Percentiles rank a stretch among this genome's conserved stretches.
Conservation (phyloP, 169 alveolate genomes). For the Cryptosporidium meleagridis region DNA sequence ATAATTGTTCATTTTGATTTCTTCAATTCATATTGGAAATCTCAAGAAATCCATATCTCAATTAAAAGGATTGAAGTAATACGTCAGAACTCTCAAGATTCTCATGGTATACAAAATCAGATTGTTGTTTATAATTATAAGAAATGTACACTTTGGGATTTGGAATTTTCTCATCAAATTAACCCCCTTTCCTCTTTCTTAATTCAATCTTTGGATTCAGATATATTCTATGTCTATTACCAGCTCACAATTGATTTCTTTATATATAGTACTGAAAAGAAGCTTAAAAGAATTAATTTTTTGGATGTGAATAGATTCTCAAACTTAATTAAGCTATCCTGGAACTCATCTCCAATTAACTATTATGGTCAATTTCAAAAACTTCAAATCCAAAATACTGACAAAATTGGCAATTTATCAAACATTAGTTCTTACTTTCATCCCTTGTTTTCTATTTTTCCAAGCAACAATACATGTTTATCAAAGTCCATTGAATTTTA, state of each 20-base stretch:
- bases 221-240: conserved; percentile 2
- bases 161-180: conserved; percentile 45
- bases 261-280: conserved; percentile 18
- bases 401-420: background rate
- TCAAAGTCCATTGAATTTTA: conserved; percentile 26
- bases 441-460: conserved; percentile 17
- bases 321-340: conserved; percentile 35
- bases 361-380: conserved; percentile 1
- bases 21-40: conserved; percentile 25
- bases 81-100: background rate
- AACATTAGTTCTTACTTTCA: background rate
- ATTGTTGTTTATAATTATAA: conserved; percentile 16
- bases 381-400: background rate
- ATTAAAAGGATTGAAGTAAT: conserved; percentile 37
- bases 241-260: conserved; percentile 45
- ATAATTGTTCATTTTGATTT: conserved; percentile 18
- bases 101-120: background rate
- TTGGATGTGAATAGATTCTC: conserved; percentile 16
- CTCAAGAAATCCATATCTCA: conserved; percentile 52
- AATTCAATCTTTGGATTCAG: conserved; percentile 5
- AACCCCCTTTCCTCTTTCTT: background rate
- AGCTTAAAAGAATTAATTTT: background rate
- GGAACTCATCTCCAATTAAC: conserved; percentile 46
- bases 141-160: conserved; percentile 68
- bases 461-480: background rate